A percentile compares a stretch with the other conserved stretches of the same genome.
phyloP scores from a whole-genome alignment of 2,329 filamentous ascomycete genomes.

The Pseudogymnoascus sp. region DNA sequence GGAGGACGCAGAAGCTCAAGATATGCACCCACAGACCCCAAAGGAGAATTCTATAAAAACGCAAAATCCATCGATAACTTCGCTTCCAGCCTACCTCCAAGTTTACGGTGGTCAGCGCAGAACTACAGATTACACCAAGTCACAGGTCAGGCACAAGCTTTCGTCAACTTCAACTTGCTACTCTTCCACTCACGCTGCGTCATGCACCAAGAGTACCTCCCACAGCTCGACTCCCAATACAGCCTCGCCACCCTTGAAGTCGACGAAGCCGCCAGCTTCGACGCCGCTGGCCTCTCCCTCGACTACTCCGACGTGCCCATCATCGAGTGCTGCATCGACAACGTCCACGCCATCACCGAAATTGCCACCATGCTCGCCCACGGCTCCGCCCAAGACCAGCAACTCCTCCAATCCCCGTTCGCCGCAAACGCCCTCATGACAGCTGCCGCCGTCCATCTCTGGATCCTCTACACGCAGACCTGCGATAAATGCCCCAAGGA shows the following conservation, averaged over 20 bases:
- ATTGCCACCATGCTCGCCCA: not conserved
- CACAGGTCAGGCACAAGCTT: conserved; percentile 14
- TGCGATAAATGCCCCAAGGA: conserved; percentile 10
- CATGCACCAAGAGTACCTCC: conserved; percentile 15
- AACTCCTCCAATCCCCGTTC: conserved; percentile 7
- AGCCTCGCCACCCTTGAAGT: conserved; percentile 1
- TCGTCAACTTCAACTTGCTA: conserved; percentile 13
- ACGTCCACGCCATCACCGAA: conserved; percentile 3
- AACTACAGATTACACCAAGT: conserved; percentile 14
- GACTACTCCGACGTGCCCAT: not conserved
- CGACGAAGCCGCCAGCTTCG: not conserved
- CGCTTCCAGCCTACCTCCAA: not conserved
- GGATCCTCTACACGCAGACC: conserved; percentile 6
- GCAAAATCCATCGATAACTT: conserved; percentile 1
- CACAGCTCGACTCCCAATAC: conserved; percentile 13
- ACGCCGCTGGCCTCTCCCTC: conserved; percentile 10
- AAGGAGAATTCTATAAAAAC: not conserved
- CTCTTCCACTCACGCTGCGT: conserved; percentile 12
- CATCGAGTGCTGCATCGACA: not conserved
- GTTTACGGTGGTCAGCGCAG: not conserved
- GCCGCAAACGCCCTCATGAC: conserved; percentile 11
- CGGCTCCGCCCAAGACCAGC: not conserved
- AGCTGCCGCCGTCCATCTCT: not conserved
- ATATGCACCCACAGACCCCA: not conserved
- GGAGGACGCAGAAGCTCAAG: not conserved